Conservation (phyloP, 306 rosid genomes). For the Trifolium repens region DNA sequence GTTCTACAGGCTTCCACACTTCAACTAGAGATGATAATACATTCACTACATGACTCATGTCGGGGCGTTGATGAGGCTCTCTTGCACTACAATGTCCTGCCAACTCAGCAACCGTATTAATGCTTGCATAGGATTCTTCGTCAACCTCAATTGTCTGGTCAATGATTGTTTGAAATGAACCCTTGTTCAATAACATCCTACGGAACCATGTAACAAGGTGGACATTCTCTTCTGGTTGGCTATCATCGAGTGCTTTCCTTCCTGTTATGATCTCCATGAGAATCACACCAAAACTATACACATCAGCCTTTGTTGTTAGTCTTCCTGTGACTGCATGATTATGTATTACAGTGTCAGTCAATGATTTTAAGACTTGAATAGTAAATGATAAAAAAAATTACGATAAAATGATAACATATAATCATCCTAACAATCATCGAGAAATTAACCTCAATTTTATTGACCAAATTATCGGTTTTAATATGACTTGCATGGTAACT, state of each 20-base stretch:
- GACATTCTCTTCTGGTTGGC: conserved; percentile 73
- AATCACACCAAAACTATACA: conserved; percentile 93
- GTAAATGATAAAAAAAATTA: background rate
- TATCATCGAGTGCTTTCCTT: conserved; percentile 75
- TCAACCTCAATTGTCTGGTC: conserved; percentile 64
- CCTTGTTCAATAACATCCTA: conserved; percentile 54
- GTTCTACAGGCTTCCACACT: conserved; percentile 77
- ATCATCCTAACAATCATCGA: background rate
- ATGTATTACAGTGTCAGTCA: conserved; percentile 10
- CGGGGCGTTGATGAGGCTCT: conserved; percentile 87
- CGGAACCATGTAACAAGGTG: conserved; percentile 91
- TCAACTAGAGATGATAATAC: conserved; percentile 77
- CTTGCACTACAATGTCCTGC: conserved; percentile 84
- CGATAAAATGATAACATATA: background rate
- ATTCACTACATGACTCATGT: conserved; percentile 80
- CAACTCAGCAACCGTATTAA: conserved; percentile 66
- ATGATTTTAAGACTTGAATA: background rate
- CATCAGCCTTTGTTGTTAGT: conserved; percentile 81
- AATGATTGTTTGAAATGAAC: conserved; percentile 50
- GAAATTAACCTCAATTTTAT: background rate
- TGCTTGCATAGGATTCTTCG: conserved; percentile 60
- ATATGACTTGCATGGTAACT: background rate
- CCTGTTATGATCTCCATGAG: conserved; percentile 89
- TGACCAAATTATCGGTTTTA: background rate
- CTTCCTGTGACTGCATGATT: conserved; percentile 75